These are phyloP conservation scores for Pseudozyma thailandica DNA, from an alignment of 1,284 basidiomycete genomes.

Conservation along the genomic window DNA sequence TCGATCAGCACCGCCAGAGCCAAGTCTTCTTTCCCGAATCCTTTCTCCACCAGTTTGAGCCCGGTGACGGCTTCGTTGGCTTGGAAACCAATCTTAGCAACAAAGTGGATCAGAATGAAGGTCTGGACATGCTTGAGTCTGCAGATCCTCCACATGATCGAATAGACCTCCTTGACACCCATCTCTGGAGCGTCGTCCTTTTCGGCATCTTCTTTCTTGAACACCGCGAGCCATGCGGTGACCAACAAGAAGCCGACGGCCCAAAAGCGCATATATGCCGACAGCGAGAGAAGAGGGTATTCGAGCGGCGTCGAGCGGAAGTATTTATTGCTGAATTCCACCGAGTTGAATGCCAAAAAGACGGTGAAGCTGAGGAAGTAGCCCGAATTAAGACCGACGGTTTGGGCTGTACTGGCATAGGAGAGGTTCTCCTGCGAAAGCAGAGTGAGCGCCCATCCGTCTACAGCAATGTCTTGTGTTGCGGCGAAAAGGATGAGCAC, in stretches of 20 bases:
- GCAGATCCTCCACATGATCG: conserved; percentile 92
- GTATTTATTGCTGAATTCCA: conserved; percentile 88
- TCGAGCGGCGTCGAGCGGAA: conserved; percentile 73
- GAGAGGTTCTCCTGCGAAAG: conserved; percentile 94
- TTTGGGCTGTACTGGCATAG: conserved; percentile 97
- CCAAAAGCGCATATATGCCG: conserved; percentile 88
- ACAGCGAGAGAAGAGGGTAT: conserved; percentile 82
- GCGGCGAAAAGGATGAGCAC: conserved; percentile 89
- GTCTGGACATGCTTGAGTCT: conserved; percentile 90
- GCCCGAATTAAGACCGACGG: conserved; percentile 94
- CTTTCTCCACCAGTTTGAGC: conserved; percentile 96
- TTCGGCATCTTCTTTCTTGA: conserved; percentile 82
- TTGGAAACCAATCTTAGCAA: conserved; percentile 95
- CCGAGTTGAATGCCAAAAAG: conserved; percentile 94
- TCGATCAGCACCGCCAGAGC: conserved; percentile 94
- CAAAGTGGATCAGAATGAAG: conserved; percentile 85
- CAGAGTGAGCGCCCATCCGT: conserved; percentile 97
- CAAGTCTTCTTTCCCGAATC: conserved; percentile 92
- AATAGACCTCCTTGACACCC: conserved; percentile 89
- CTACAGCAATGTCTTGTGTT: conserved; percentile 99
- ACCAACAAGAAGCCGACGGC: conserved; percentile 81
- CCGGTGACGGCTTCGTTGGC: conserved; percentile 92
- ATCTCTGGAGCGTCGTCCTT: conserved; percentile 75
- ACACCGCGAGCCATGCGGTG: conserved; percentile 86
- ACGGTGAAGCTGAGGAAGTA: conserved; percentile 97